Base-by-base conservation (phyloP, 2,329 filamentous ascomycete genomes). In the Dichotomopilus funicola region DNA sequence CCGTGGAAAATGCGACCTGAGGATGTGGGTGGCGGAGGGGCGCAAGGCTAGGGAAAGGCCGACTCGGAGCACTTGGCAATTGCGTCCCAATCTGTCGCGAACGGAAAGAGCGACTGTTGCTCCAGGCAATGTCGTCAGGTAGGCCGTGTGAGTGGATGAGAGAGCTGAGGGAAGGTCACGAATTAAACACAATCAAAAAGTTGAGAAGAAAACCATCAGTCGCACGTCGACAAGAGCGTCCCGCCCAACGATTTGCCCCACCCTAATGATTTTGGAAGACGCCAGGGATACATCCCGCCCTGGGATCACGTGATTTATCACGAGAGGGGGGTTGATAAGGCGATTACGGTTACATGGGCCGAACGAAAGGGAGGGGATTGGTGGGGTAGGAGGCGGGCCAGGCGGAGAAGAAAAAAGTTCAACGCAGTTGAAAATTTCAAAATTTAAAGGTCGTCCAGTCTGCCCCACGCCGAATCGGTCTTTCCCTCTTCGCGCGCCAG, bases 81-180 rank as follows among this genome's bases (percentile, higher is more conserved):
- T 56, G 54, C 50, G 54, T 38, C 34, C 56, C 7, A 51, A 34
- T 43, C 34, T 52, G 40, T 33, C 45, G 33, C 49, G 54, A 61
- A 63, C 49, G 57, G 61, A 64, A 63, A 58, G 59, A 51, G 51
- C 55, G 62, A 63, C 60, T 56, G 59, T 27, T 66, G 64, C 62
- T 53, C 64, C 64, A 65, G 64, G 64, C 64, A 65, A 58, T 61
- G 58, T 62, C 62, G 58, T 59, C 53, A 45, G 11, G 48, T 50
- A 36, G 37, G 44, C 11, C 12, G 36, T 41, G 35, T 27, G 34
- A 11, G 35, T 13, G 41, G n/a, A 11, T 36, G 44, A 45, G 33
- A 54, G 11, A 53, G 52, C 11, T 47, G 33, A 47, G 49, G 13
- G 50, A 49, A 43, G 51, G 53, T 61, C 48, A 57, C 59, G 61